Evolutionary conservation across 2,329 filamentous ascomycete genomes (phyloP), one percentile per base, ranked within the genome.

Genomic region (Pezicula rhizophila): DNA sequence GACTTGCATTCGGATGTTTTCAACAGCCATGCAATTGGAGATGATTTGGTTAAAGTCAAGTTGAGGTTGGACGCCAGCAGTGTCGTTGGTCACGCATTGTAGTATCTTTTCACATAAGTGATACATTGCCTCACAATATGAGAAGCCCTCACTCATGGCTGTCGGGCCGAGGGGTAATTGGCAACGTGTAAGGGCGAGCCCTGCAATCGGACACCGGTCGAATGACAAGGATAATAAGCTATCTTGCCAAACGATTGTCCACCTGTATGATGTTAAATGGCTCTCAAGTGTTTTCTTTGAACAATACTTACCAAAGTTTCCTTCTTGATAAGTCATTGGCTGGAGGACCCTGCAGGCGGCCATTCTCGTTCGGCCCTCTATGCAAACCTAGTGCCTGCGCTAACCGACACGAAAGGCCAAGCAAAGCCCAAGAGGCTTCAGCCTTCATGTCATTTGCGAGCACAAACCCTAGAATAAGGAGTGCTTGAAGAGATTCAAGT

Each of bases 381-480:
- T 85, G 81, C 10, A 85, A 68, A 4, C 81, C 81, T 1, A 85
- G 68, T 0, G 80, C 83, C 59, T 84, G 80, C 0, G 81, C 81
- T n/a, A 85, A 70, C 23, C 81, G 74, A 52, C 80, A 83, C 0
- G 80, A 83, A 40, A 84, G 72, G 1, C 80, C 81, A 45, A 82
- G 73, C 46, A 85, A 63, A 0, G 80, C 80, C 81, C 81, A 85
- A 0, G 81, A 84, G 0, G 79, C 81, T 58, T 85, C 81, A 1
- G 81, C 80, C 59, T 84, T 84, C 81, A 85, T 85, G 51, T 85
- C 81, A 55, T 85, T 85, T 23, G 84, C 68, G 2, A 85, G 68
- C 2, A 82, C 80, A 53, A 84, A 84, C 26, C 79, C 76, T 4
- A 79, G 79, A 39, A 85, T 72, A 1, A 85, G 68, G 37, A 85